Evolutionary conservation across 164 flowering plant species (phyloP), one percentile per base, ranked within the genome.

Genomic region (Vitis rupestris): DNA sequence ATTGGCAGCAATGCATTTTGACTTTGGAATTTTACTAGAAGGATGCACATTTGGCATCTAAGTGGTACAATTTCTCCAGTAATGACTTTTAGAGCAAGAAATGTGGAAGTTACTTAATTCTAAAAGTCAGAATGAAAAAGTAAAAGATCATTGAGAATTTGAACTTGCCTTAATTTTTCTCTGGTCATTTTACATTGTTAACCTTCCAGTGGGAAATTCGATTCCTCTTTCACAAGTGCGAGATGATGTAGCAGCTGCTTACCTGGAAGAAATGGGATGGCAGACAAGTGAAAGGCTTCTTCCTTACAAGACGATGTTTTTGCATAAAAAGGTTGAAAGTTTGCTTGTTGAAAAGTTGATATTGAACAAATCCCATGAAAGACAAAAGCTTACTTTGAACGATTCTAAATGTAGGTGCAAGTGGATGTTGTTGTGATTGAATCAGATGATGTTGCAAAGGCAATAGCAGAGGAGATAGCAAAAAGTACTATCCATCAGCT

Each of bases 211-310:
- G 92, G 98, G 98, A 65, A 88, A 85, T 72, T 80, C 50, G 11
- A 68, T 90, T 74, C 93, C 90, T 29, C 51, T 91, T 59, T 76
- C 92, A 66, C 82, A 84, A 84, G 96, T 86, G 29, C 82, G 94
- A 59, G 91, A 88, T 31, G 96, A 94, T 50, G 84, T 89, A 63
- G 91, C 78, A 37, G 70, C 69, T 66, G 93, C 91, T 50, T 94
- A 85, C 66, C 85, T 59, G 73, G 80, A 80, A 62, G 98, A 90
- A 72, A 49, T 85, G 62, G 88, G 88, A 67, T 85, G 88, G 88
- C 80, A 79, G 75, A 75, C 87, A 58, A 76, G 27, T 61, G 81
- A 84, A 70, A 82, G 72, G 82, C 90, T 94, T 76, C 83, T 82
- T 59, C 93, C 93, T 44, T 87, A 73, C 78, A 84, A 84, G 80